Percentiles rank a stretch among this genome's conserved stretches.
phyloP scores from a whole-genome alignment of 2,329 filamentous ascomycete species.

The Massarina eburnea region DNA sequence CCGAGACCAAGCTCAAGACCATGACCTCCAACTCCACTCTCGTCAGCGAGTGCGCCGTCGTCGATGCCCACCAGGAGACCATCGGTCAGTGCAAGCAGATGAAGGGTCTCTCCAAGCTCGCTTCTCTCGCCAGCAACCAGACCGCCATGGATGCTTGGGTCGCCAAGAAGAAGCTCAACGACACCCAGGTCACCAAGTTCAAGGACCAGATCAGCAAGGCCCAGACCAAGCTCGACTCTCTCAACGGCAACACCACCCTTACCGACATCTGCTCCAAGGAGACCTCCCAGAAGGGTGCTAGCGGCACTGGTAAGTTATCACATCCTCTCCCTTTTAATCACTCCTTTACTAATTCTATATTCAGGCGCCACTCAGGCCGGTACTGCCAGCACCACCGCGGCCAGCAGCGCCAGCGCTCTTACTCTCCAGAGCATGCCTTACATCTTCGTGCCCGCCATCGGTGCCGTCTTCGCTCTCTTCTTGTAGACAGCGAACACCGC shows the following conservation, averaged over 20 bases:
- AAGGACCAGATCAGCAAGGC: constrained; percentile 24
- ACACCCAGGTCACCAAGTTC: constrained; percentile 21
- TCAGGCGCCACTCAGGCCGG: not conserved
- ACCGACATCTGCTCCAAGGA: constrained; percentile 22
- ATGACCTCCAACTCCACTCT: constrained; percentile 30
- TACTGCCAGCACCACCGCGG: not conserved
- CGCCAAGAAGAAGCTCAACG: constrained; percentile 23
- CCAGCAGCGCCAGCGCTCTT: constrained; percentile 12
- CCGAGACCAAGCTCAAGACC: constrained; percentile 21
- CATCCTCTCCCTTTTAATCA: not conserved
- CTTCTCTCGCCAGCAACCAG: constrained; percentile 24
- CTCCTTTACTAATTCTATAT: not conserved
- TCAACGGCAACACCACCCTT: constrained; percentile 33
- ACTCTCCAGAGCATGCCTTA: constrained; percentile 18
- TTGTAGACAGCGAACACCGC: constrained; percentile 11
- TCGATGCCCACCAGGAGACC: constrained; percentile 24
- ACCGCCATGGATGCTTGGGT: constrained; percentile 27
- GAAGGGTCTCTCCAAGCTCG: constrained; percentile 22
- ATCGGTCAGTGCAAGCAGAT: constrained; percentile 25
- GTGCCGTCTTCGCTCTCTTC: constrained; percentile 17
- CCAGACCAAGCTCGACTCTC: constrained; percentile 20
- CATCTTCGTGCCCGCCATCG: constrained; percentile 17
- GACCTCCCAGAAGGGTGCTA: constrained; percentile 17
- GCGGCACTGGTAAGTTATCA: constrained; percentile 3
- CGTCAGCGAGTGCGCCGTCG: constrained; percentile 24